These are phyloP conservation scores for Trametes gibbosa DNA, from an alignment of 768 basidiomycete genomes.

Conservation along the genomic window DNA sequence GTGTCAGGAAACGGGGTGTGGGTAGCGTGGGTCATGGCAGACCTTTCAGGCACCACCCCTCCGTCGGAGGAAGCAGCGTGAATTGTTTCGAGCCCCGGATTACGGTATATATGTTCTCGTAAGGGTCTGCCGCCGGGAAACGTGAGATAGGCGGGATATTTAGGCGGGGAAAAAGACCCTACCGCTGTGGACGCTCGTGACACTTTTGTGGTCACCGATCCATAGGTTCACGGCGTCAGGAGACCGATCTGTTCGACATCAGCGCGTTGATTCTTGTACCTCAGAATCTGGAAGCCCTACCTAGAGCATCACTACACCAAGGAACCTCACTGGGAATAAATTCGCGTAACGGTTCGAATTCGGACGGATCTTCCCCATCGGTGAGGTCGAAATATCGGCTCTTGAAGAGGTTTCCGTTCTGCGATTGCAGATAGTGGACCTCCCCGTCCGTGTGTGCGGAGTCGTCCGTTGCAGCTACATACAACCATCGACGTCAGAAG, in stretches of 20 bases:
- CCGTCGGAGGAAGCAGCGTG: conserved; percentile 84
- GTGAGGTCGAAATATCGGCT: conserved; percentile 37
- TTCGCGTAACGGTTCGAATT: conserved; percentile 58
- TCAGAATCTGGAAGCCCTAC: conserved; percentile 39
- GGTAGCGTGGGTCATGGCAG: conserved; percentile 13
- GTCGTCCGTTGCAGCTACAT: not conserved
- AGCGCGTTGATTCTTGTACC: not conserved
- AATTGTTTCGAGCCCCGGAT: conserved; percentile 84
- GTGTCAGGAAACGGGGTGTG: not conserved
- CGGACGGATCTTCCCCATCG: conserved; percentile 41
- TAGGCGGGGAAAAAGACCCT: conserved; percentile 15
- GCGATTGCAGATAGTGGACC: conserved; percentile 80
- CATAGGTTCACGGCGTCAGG: conserved; percentile 94
- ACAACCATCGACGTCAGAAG: not conserved
- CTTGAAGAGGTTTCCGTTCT: conserved; percentile 85
- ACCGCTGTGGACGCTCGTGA: conserved; percentile 89
- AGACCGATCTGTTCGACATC: conserved; percentile 39
- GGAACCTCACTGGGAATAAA: conserved; percentile 67
- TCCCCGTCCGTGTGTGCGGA: conserved; percentile 25
- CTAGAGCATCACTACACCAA: conserved; percentile 79
- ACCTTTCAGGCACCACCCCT: conserved; percentile 84
- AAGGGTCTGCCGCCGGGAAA: conserved; percentile 56
- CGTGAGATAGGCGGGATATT: not conserved
- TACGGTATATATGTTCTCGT: conserved; percentile 92
- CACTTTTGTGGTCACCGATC: conserved; percentile 77